Conservation (phyloP, 1,284 basidiomycete genomes). For the Ceratobasidium sp. region DNA sequence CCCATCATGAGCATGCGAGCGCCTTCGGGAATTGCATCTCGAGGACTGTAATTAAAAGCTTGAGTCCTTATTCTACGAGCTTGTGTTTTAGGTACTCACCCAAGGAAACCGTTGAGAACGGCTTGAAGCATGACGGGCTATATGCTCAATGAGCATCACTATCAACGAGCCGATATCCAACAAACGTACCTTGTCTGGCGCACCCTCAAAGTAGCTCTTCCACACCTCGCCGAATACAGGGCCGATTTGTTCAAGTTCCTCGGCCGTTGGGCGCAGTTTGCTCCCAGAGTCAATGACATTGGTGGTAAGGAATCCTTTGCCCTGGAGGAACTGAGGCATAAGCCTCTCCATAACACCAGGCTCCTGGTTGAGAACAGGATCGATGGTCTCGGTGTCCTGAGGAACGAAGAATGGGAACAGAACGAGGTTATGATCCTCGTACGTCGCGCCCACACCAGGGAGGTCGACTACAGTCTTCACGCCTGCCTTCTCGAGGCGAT, state of each 20-base stretch:
- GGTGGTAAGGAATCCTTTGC: conserved; percentile 28
- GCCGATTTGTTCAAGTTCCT: conserved; percentile 33
- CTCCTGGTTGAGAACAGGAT: conserved; percentile 36
- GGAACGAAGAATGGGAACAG: conserved; percentile 20
- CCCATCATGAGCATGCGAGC: conserved; percentile 35
- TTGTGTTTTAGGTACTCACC: conserved; percentile 1
- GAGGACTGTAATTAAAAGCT: conserved; percentile 3
- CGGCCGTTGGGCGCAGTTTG: conserved; percentile 34
- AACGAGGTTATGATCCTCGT: conserved; percentile 60
- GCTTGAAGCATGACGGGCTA: conserved; percentile 44
- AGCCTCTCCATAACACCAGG: conserved; percentile 17
- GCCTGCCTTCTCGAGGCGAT: conserved; percentile 60
- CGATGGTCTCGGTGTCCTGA: conserved; percentile 17
- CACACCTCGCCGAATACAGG: conserved; percentile 23
- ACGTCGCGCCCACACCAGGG: conserved; percentile 70
- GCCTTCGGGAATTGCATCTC: conserved; percentile 30
- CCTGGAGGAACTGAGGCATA: background rate
- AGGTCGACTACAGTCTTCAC: conserved; percentile 65
- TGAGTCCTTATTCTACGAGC: background rate
- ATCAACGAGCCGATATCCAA: background rate
- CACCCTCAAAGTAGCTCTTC: conserved; percentile 30
- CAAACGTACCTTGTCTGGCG: conserved; percentile 34
- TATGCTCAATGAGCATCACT: background rate
- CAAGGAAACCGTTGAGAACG: conserved; percentile 22
- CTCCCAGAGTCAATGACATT: conserved; percentile 34